A percentile compares a stretch with the other conserved stretches of the same genome.
Conservation (phyloP, 1,284 basidiomycete species). For the Phlebopus sp. region DNA sequence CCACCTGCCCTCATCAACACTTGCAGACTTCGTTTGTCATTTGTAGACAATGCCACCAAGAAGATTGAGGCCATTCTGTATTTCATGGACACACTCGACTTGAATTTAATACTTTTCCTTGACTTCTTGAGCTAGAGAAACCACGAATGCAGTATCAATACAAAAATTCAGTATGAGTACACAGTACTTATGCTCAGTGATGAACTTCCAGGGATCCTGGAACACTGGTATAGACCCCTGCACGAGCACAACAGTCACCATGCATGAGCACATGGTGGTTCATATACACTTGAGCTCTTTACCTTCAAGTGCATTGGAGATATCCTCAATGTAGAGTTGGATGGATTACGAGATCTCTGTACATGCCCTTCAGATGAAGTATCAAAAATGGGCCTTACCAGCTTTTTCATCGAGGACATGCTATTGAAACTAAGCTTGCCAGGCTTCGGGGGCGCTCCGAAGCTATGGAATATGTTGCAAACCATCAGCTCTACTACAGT, state of each 20-base stretch:
- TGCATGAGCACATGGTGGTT: conserved; percentile 9
- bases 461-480: conserved; percentile 12
- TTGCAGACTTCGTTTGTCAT: too few relatives aligned
- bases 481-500: conserved; percentile 8
- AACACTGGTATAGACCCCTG: conserved; percentile 21
- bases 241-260: not conserved
- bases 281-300: conserved; percentile 11
- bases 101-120: conserved; percentile 3
- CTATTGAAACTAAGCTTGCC: conserved; percentile 7
- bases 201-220: conserved; percentile 19
- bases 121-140: conserved; percentile 2
- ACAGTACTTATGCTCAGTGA: conserved; percentile 15
- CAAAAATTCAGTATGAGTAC: conserved; percentile 4
- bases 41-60: not conserved
- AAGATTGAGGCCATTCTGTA: not conserved
- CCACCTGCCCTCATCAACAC: too few relatives aligned
- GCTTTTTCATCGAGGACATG: conserved; percentile 12
- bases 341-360: conserved; percentile 4
- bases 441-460: conserved; percentile 13
- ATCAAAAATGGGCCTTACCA: conserved; percentile 11
- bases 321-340: conserved; percentile 12
- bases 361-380: conserved; percentile 12
- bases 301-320: conserved; percentile 9
- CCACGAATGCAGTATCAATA: not conserved
- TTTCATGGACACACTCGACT: not conserved